phyloP scores from a whole-genome alignment of 73 alveolate species.

The Blepharisma japonicum region DNA sequence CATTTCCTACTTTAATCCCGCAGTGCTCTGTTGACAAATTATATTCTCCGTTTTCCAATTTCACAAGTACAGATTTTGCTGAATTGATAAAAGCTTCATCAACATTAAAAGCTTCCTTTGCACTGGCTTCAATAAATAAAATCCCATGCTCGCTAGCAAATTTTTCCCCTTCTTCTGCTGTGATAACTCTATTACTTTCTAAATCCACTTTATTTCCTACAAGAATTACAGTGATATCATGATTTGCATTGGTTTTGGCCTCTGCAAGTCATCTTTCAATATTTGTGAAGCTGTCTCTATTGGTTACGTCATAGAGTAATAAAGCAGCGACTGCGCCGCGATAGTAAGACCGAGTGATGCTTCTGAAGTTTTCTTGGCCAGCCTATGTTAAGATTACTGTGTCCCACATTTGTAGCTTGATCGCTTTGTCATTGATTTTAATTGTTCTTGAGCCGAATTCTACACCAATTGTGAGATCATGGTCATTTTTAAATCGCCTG shows the following conservation, averaged over 20 bases:
- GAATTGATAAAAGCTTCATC: slow-evolving; percentile 39
- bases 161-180: slow-evolving; percentile 62
- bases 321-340: slow-evolving; percentile 89
- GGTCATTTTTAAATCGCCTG: slow-evolving; percentile 71
- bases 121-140: slow-evolving; percentile 78
- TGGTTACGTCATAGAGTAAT: slow-evolving; percentile 85
- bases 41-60: slow-evolving; percentile 30
- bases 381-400: slow-evolving; percentile 68
- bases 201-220: slow-evolving; percentile 55
- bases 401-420: slow-evolving; percentile 93
- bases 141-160: slow-evolving; percentile 68
- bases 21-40: slow-evolving; percentile 39
- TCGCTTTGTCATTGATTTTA: slow-evolving; percentile 60
- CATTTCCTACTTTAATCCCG: slow-evolving; percentile 35
- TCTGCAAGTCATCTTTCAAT: slow-evolving; percentile 52
- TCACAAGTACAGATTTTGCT: background rate
- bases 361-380: slow-evolving; percentile 90
- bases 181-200: slow-evolving; percentile 58
- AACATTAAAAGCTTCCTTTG: slow-evolving; percentile 60
- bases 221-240: slow-evolving; percentile 37
- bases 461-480: slow-evolving; percentile 90
- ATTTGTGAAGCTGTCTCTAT: slow-evolving; percentile 50
- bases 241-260: slow-evolving; percentile 40
- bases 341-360: slow-evolving; percentile 85
- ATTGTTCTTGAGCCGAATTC: slow-evolving; percentile 89